These are phyloP conservation scores for Epichloe elymi DNA, from an alignment of 2,329 filamentous ascomycete genomes.

Conservation along the genomic window DNA sequence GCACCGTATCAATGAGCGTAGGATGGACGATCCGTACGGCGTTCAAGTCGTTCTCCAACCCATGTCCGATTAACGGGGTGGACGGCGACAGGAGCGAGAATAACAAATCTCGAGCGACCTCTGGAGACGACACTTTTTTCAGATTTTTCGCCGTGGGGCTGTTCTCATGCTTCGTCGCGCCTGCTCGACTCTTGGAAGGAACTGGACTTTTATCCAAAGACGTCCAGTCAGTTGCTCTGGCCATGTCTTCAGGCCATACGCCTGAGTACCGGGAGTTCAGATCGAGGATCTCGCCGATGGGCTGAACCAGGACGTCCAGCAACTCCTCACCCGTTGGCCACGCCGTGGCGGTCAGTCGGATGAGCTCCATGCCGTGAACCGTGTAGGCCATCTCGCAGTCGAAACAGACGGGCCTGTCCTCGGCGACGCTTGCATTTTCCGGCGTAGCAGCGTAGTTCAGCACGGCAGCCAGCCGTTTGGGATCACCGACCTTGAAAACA, in stretches of 20 bases:
- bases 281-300: constrained; percentile 72
- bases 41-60: constrained; percentile 91
- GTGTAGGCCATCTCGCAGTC: constrained; percentile 99
- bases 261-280: constrained; percentile 90
- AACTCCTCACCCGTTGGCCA: constrained; percentile 70
- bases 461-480: constrained; percentile 61
- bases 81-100: constrained; percentile 60
- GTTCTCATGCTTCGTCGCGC: constrained; percentile 12
- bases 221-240: constrained; percentile 48
- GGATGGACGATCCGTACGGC: constrained; percentile 73
- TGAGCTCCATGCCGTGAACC: constrained; percentile 71
- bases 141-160: constrained; percentile 28
- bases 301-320: constrained; percentile 74
- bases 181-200: background rate
- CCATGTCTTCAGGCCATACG: constrained; percentile 65
- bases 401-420: constrained; percentile 60
- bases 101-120: constrained; percentile 61
- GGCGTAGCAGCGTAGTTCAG: constrained; percentile 76
- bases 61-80: constrained; percentile 84
- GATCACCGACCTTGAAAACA: constrained; percentile 73
- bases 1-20: constrained; percentile 69
- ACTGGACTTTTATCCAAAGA: constrained; percentile 3
- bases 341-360: constrained; percentile 75
- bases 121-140: constrained; percentile 63
- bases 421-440: constrained; percentile 37